phyloP scores from a whole-genome alignment of 139 green algal species.

The Micractinium conductrix region DNA sequence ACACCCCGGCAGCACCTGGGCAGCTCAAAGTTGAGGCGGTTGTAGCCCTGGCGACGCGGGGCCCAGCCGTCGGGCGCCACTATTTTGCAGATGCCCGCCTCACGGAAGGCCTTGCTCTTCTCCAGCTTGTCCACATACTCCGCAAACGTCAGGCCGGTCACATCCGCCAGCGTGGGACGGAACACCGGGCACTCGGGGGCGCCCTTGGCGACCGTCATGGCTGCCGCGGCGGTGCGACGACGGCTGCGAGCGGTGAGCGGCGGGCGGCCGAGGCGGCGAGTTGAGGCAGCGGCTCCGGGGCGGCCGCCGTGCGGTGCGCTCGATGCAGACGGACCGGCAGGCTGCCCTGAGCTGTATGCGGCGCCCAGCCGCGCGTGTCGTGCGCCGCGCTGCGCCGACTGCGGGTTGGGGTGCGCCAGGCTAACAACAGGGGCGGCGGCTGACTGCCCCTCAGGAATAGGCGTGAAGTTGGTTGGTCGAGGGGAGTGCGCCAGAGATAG shows the following conservation, averaged over 20 bases:
- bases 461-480: too few species aligned
- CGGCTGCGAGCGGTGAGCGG: background rate
- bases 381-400: too few species aligned
- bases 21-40: conserved; percentile 51
- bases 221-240: background rate
- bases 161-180: conserved; percentile 16
- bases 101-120: conserved; percentile 10
- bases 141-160: conserved; percentile 5
- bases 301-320: too few species aligned
- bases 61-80: conserved; percentile 44
- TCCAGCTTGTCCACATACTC: conserved; percentile 32
- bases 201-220: conserved; percentile 15
- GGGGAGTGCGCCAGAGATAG: too few species aligned
- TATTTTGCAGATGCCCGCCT: conserved; percentile 31
- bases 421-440: too few species aligned
- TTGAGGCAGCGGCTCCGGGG: background rate
- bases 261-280: background rate
- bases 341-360: too few species aligned
- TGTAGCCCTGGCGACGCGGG: conserved; percentile 69
- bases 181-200: conserved; percentile 19
- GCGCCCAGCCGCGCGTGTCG: too few species aligned
- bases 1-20: conserved; percentile 36
- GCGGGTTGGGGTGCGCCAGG: too few species aligned
- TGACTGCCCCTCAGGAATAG: too few species aligned
- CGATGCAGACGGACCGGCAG: too few species aligned